These are phyloP conservation scores for Calonectria crousiana DNA, from an alignment of 2,329 filamentous ascomycete genomes.

Conservation along the genomic window DNA sequence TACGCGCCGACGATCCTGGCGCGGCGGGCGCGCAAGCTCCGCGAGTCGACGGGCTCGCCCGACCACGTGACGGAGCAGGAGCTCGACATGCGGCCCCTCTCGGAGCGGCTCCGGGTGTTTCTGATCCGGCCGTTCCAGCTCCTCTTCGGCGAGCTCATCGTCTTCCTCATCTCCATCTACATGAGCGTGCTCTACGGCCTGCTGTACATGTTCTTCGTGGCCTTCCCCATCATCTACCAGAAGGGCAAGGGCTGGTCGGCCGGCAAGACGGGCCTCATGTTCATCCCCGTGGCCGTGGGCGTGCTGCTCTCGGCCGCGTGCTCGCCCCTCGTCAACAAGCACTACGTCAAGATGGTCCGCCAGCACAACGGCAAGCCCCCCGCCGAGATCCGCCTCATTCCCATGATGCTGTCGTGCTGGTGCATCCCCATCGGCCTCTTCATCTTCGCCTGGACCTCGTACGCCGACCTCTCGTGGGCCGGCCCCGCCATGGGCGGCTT, in stretches of 20 bases:
- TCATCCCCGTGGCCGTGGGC: constrained; percentile 84
- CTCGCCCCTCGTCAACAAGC: constrained; percentile 81
- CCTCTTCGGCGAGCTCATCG: constrained; percentile 85
- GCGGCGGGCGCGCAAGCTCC: constrained; percentile 76
- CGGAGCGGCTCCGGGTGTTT: constrained; percentile 79
- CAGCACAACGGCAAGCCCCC: constrained; percentile 80
- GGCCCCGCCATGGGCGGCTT: constrained; percentile 79
- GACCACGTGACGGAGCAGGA: constrained; percentile 85
- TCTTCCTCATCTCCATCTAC: constrained; percentile 85
- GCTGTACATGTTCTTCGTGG: constrained; percentile 83
- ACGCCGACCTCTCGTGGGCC: constrained; percentile 73
- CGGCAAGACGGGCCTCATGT: constrained; percentile 84
- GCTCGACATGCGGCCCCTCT: constrained; percentile 77
- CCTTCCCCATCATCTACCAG: constrained; percentile 79
- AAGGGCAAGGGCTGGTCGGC: constrained; percentile 83
- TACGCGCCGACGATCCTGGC: constrained; percentile 85
- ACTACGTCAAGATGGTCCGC: constrained; percentile 76
- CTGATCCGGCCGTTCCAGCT: constrained; percentile 87
- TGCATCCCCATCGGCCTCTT: constrained; percentile 72
- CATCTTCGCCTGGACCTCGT: constrained; percentile 74
- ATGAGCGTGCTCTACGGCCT: constrained; percentile 86
- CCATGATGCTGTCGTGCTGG: constrained; percentile 85
- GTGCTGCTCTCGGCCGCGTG: constrained; percentile 76
- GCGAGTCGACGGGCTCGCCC: constrained; percentile 74
- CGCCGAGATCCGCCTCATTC: constrained; percentile 82